A percentile compares a stretch with the other conserved stretches of the same genome.
Evolutionary conservation across 352 stramenopile species (phyloP).

Genomic region (Phytophthora brassicae): DNA sequence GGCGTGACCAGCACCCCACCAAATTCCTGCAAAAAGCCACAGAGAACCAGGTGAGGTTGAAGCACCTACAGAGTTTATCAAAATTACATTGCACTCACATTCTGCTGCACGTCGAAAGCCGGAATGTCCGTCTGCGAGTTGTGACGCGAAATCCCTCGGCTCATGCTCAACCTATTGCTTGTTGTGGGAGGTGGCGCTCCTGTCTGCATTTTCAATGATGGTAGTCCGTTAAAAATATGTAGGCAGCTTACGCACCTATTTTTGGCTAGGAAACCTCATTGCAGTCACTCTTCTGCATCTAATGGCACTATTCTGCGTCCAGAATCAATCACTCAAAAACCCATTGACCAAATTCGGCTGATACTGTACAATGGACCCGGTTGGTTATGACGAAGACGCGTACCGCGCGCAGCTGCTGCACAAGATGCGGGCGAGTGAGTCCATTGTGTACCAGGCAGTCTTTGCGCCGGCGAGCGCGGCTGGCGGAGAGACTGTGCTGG

Average conservation of each 20-base stretch:
- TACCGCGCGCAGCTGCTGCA: conserved; percentile 53
- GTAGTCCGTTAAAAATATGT: neutral
- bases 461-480: conserved; percentile 44
- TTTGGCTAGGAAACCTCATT: no score
- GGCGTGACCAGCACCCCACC: conserved; percentile 84
- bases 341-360: conserved; percentile 1
- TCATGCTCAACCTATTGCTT: conserved; percentile 12
- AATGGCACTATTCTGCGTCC: neutral
- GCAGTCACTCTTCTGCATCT: neutral
- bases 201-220: conserved; percentile 11
- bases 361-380: conserved; percentile 64
- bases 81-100: conserved; percentile 13
- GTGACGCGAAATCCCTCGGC: neutral
- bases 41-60: neutral
- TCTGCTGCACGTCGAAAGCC: conserved; percentile 14
- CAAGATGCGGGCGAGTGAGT: conserved; percentile 54
- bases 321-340: no score
- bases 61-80: neutral
- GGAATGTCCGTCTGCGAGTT: conserved; percentile 7
- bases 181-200: conserved; percentile 2
- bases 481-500: conserved; percentile 42
- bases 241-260: no score
- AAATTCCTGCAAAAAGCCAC: conserved; percentile 49
- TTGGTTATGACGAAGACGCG: conserved; percentile 53
- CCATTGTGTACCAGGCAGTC: conserved; percentile 52